Base-by-base conservation (phyloP, 1,284 basidiomycete species). In the Tilletiopsis washingtonensis region DNA sequence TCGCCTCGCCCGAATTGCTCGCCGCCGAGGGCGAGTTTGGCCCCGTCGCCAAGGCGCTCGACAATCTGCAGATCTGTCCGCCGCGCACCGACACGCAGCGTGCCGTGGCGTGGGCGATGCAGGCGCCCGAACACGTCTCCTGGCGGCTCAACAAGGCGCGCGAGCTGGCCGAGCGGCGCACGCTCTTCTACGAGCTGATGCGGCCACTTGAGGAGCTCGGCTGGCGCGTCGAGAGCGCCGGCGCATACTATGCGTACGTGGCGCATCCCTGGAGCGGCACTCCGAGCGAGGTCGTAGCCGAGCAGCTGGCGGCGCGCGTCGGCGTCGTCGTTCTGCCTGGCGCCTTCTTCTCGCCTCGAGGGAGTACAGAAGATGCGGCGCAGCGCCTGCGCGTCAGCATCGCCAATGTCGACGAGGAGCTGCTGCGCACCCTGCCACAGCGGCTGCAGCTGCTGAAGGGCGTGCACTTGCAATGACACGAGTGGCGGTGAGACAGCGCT, bases 1-100 rank as follows among this genome's bases (percentile, higher is more conserved):
- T 83, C n/a, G 83, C 84, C 0, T 80, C 82, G 0, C 79, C 82
- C 0, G 60, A 72, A 0, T 74, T 90, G 44, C 74, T 86, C 29
- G 40, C 56, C 54, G 19, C 42, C 21, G 20, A 36, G 32, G 40
- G 50, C 26, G n/a, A 41, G 7, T 64, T 63, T 26, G 66, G 66
- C 2, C 62, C 61, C 2, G 45, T 86, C 32, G 77, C 76, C 38
- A 87, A 81, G 11, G 78, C 85, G 14, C 78, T 86, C 12, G 89
- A 91, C 74, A 86, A 83, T 60, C 77, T 89, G 44, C 79, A 80
- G 57, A 61, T 64, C 25, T 53, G 53, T 21, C 57, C 64, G 14
- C 56, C 66, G 6, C 49, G 56, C 15, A 56, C 49, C 32, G 54
- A 61, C 41, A 56, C 59, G 3, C 59, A 58, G 43, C 40, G 56